A percentile compares a stretch with the other conserved stretches of the same genome.
phyloP scores from a whole-genome alignment of 306 rosid species.

The Quercus rubra region DNA sequence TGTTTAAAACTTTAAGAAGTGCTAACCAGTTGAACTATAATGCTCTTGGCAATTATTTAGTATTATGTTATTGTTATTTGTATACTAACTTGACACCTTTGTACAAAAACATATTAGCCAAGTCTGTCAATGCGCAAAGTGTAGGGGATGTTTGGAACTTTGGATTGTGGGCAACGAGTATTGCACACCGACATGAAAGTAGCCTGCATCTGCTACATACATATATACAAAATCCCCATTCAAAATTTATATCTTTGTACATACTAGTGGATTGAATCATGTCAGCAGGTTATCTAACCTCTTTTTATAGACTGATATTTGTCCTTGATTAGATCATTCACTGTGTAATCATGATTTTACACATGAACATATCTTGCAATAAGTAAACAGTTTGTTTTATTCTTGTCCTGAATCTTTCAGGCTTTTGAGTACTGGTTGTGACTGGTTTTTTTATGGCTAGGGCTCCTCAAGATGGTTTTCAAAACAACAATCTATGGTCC shows the following conservation, averaged over 20 bases:
- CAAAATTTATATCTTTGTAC: neutral
- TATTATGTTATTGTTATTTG: too few relatives aligned
- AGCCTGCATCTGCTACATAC: neutral
- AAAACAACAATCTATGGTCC: too few relatives aligned
- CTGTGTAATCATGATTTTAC: neutral
- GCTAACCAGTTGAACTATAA: too few relatives aligned
- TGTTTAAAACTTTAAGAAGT: accelerated
- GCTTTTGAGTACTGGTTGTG: neutral
- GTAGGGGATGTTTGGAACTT: too few relatives aligned
- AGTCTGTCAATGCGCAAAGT: too few relatives aligned
- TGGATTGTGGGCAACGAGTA: too few relatives aligned
- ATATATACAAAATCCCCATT: neutral
- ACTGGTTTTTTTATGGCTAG: too few relatives aligned
- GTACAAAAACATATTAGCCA: too few relatives aligned
- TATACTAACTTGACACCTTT: too few relatives aligned
- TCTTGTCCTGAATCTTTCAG: neutral
- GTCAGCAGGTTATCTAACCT: neutral
- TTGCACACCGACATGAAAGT: neutral
- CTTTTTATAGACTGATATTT: neutral
- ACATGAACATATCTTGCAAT: neutral
- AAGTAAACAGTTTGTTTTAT: neutral
- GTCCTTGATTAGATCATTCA: neutral
- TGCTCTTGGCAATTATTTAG: accelerated
- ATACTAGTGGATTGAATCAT: neutral
- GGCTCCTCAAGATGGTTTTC: too few relatives aligned